Base-by-base conservation (phyloP, 106 monocot species). In the Acanthochlamys bracteata region DNA sequence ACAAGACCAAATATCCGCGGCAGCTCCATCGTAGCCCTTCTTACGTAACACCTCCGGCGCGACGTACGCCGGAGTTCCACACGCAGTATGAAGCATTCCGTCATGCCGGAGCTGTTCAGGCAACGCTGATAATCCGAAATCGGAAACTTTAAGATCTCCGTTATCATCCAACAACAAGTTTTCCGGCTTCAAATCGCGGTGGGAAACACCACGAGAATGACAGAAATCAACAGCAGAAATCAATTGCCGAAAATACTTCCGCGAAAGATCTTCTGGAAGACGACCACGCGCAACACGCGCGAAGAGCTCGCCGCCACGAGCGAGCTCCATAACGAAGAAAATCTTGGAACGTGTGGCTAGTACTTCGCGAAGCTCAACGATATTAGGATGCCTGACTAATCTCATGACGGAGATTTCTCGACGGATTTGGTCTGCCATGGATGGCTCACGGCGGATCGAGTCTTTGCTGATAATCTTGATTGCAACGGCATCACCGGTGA, bases 211-310 rank as follows among this genome's bases (percentile, higher is more conserved):
- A 24, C 71, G 61, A 49, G 62, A 53, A 41, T 71, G 71, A 63
- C 71, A 71, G 71, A 63, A 71, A 53, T 71, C 63, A n/a, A 71
- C 63, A 63, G 71, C 71, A 53, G 71, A 71, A 63, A 71, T 63
- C 15, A 71, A 63, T 63, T 71, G 63, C 10, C 41, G 42, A 55
- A 71, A 71, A 55, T 71, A 71, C 7, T 63, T 61, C 20, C 71
- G 71, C 39, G 63, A 61, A 21, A n/a, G 41, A 41, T 39, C 46
- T 53, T 71, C 71, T 7, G 55, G 41, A n/a, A 71, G 55, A 17
- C 55, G 41, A 54, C 63, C 62, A 22, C 55, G 71, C 63, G 54
- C 53, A 54, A 71, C 54, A 39, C 26, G 26, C 33, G 70, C 59
- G 61, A 70, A 61, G 20, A 70, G 70, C 60, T 70, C 70, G 33